phyloP scores from a whole-genome alignment of 768 basidiomycete genomes.

The Boletus rex-veris region DNA sequence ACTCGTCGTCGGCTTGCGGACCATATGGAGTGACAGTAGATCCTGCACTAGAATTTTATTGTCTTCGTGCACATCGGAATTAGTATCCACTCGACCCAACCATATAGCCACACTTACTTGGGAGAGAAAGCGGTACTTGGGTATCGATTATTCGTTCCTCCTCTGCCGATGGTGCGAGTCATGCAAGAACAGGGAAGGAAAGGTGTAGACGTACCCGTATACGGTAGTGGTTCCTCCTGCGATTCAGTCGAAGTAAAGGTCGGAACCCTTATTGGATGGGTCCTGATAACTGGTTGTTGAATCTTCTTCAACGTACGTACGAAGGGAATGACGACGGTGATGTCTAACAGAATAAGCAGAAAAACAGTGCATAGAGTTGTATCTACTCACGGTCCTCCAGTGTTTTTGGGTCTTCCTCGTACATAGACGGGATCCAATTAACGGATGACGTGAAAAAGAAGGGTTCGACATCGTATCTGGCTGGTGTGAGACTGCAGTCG shows the following conservation, averaged over 20 bases:
- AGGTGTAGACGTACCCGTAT: constrained; percentile 6
- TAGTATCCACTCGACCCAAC: background rate
- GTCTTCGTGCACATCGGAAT: constrained; percentile 2
- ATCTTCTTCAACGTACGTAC: constrained; percentile 35
- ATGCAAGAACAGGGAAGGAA: background rate
- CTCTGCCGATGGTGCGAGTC: constrained; percentile 5
- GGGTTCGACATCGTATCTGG: constrained; percentile 41
- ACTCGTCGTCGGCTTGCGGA: constrained; percentile 30
- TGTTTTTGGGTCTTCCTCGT: constrained; percentile 34
- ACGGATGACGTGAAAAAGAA: constrained; percentile 43
- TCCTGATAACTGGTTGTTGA: constrained; percentile 18
- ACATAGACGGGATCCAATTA: constrained; percentile 42
- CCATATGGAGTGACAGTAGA: constrained; percentile 37
- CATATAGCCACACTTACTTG: constrained; percentile 4
- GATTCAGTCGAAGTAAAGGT: background rate
- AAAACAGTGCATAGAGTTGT: background rate
- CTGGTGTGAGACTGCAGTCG: background rate
- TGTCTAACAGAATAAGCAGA: constrained; percentile 29
- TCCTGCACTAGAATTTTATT: constrained; percentile 29
- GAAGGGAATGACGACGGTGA: constrained; percentile 42
- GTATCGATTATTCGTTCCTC: constrained; percentile 27
- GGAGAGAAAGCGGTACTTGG: constrained; percentile 29
- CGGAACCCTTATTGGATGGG: constrained; percentile 9
- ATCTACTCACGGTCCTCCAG: constrained; percentile 38
- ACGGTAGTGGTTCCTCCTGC: constrained; percentile 3